These are phyloP conservation scores for Triangularia setosa DNA, from an alignment of 2,329 filamentous ascomycete species.

Conservation along the genomic window DNA sequence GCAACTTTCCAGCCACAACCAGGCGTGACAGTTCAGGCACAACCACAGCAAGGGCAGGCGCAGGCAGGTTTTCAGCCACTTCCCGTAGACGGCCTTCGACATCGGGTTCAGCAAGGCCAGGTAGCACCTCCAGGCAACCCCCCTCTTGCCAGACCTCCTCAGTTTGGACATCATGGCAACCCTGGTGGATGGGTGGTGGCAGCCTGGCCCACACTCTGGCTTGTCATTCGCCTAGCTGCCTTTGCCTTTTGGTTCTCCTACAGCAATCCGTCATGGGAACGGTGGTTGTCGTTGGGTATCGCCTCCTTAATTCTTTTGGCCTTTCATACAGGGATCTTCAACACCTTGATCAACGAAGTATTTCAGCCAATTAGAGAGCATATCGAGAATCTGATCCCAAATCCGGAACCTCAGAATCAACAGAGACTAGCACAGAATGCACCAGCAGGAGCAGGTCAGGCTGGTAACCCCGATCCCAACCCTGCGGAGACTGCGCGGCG, in stretches of 20 bases:
- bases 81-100: background rate
- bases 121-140: constrained; percentile 15
- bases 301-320: constrained; percentile 55
- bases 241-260: constrained; percentile 65
- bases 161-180: constrained; percentile 36
- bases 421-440: constrained; percentile 28
- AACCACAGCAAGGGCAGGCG: constrained; percentile 12
- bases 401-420: constrained; percentile 30
- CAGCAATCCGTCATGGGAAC: constrained; percentile 54
- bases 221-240: constrained; percentile 52
- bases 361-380: constrained; percentile 57
- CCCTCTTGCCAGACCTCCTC: constrained; percentile 1
- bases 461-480: constrained; percentile 32
- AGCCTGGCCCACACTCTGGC: constrained; percentile 60
- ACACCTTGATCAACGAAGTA: constrained; percentile 50
- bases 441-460: constrained; percentile 16
- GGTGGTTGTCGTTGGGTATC: constrained; percentile 53
- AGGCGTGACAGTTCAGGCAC: constrained; percentile 25
- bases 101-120: constrained; percentile 17
- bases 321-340: constrained; percentile 56
- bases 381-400: constrained; percentile 54
- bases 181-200: constrained; percentile 38
- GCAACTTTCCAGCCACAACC: constrained; percentile 6
- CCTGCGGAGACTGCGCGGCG: constrained; percentile 52
- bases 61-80: constrained; percentile 27